Base-by-base conservation (phyloP, 129 eudicot genomes). In the Pittosporum tobira region DNA sequence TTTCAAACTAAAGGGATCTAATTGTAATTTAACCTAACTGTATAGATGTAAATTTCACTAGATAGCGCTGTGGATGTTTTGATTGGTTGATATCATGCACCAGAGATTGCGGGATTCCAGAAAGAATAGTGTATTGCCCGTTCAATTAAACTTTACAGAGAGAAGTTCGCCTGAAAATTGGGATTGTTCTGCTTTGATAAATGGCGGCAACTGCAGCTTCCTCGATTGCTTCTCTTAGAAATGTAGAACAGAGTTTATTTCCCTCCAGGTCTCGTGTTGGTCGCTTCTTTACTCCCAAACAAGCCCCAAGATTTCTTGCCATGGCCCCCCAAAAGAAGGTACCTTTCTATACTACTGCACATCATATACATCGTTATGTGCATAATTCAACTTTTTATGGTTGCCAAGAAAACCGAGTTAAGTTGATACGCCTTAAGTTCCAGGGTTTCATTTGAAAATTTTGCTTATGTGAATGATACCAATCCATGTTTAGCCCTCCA, bases 291-390 rank as follows among this genome's bases (percentile, higher is more conserved):
- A 73, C 83, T 51, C 31, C 80, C 66, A 47, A 53, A 48, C 61
- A 61, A 42, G 51, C 72, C 16, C 67, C 76, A 48, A 75, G 48
- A 47, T 71, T 84, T 66, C 27, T 79, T 48, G 94, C 96, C 44
- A 88, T 88, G 96, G 94, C 96, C 9, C 74, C 94, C 15, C 15
- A 73, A 62, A 88, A 83, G 81, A 88, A 88, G 96, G 96, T 87
- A 75, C 2, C 5, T 15, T 8, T 45, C 3, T 24, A 50, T 6
- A n/a, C n/a, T n/a, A n/a, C n/a, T n/a, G n/a, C n/a, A n/a, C n/a
- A n/a, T n/a, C n/a, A n/a, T n/a, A n/a, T n/a, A n/a, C n/a, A n/a
- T n/a, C n/a, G n/a, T n/a, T n/a, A n/a, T n/a, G n/a, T n/a, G n/a
- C n/a, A n/a, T n/a, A n/a, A n/a, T n/a, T n/a, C n/a, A n/a, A n/a